Evolutionary conservation across 768 basidiomycete species (phyloP), one percentile per base, ranked within the genome.

Genomic region (Psilocybe cyanescens): DNA sequence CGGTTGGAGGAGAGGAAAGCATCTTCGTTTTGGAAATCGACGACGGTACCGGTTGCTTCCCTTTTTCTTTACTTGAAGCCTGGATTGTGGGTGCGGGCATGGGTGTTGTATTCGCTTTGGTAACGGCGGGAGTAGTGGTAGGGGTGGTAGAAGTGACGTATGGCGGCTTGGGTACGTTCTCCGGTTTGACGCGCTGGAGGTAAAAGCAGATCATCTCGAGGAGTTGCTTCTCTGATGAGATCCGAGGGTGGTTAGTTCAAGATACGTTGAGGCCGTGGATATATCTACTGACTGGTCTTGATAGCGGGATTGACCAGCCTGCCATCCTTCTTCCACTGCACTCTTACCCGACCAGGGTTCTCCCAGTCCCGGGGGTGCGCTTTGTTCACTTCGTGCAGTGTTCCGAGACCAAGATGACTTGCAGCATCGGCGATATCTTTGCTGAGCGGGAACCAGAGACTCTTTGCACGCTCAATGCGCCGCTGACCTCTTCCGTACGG

Each of bases 341-440:
- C 92, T 65, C 94, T 86, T 61, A 99, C 94, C 28, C 97, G 85
- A 8, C 97, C 97, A 0, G 97, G 97, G 73, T 99, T 99, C 70
- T 92, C 96, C 97, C 97, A 99, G 74, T 99, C 97, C 55, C 93
- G 85, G 9, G 97, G 97, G 70, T 99, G 97, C 29, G 85, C 80
- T 75, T 96, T 98, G 70, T 86, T 84, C 39, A 94, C 92, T 79
- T 99, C 95, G 67, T 95, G 94, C 4, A 97, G 81, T 2, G 89
- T 86, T 11, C 88, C 85, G 7, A 98, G 78, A 1, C 95, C 91
- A 12, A 99, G 76, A 31, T 87, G 79, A 66, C 79, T 85, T 28
- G 91, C 88, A 6, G 92, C 95, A 59, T 93, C 89, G 2, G 92
- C 91, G 56, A 99, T 97, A 68, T 95, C 94, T 67, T 92, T 91